A percentile compares a stretch with the other conserved stretches of the same genome.
Conservation (phyloP, 2,329 filamentous ascomycete genomes). For the Trichoderma endophyticum region DNA sequence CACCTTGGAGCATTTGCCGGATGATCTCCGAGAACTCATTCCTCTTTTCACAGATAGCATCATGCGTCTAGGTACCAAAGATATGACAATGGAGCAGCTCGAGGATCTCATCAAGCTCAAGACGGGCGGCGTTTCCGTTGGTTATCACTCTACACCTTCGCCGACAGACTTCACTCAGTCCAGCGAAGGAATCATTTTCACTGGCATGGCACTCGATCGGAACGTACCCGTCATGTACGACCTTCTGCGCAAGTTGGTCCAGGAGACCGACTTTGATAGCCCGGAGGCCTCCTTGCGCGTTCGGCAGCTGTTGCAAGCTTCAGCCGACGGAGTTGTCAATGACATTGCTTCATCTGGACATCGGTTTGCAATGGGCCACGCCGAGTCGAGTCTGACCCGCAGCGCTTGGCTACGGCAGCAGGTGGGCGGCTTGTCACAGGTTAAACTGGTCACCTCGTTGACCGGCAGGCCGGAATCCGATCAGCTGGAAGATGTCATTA, state of each 20-base stretch:
- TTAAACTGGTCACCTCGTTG: slow-evolving; percentile 77
- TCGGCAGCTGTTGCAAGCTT: slow-evolving; percentile 79
- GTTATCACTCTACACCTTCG: slow-evolving; percentile 78
- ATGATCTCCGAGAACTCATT: slow-evolving; percentile 78
- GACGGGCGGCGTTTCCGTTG: slow-evolving; percentile 84
- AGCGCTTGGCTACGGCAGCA: slow-evolving; percentile 75
- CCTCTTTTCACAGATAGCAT: slow-evolving; percentile 90
- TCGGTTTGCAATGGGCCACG: slow-evolving; percentile 77
- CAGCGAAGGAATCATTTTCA: slow-evolving; percentile 78
- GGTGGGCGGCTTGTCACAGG: slow-evolving; percentile 84
- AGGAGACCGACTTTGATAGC: slow-evolving; percentile 87
- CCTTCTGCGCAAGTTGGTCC: slow-evolving; percentile 72
- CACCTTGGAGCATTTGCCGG: slow-evolving; percentile 71
- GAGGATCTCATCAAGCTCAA: slow-evolving; percentile 96
- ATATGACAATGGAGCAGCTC: slow-evolving; percentile 87
- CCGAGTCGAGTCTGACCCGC: slow-evolving; percentile 73
- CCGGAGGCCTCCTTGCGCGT: slow-evolving; percentile 78
- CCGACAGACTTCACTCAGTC: slow-evolving; percentile 68
- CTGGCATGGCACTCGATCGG: slow-evolving; percentile 82
- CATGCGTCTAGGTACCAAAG: slow-evolving; percentile 87
- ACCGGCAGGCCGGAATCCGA: slow-evolving; percentile 69
- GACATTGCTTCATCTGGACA: slow-evolving; percentile 89
- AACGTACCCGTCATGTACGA: slow-evolving; percentile 92
- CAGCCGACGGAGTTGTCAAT: slow-evolving; percentile 86
- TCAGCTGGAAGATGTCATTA: slow-evolving; percentile 69